Evolutionary conservation across 805 yeast genomes (phyloP), one percentile per base, ranked within the genome.

Genomic region (Ogataea henricii): DNA sequence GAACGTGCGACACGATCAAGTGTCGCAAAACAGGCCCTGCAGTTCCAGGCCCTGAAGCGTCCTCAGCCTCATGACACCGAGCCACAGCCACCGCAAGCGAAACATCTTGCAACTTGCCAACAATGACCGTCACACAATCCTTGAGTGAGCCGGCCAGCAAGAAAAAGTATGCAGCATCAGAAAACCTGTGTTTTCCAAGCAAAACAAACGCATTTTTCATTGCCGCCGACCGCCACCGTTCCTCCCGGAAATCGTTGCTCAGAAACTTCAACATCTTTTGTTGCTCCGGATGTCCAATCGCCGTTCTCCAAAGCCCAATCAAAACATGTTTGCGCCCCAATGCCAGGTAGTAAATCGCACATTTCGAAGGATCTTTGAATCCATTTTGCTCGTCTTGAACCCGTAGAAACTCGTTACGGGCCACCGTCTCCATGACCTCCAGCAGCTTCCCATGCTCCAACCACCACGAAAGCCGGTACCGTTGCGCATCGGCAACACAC

Each of bases 101-200:
- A 3, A 82, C 50, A 62, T 92, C 96, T 1, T 77, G 62, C 38
- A 89, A 65, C 60, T 90, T 85, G 41, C 74, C 79, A 32, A 85
- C 75, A 17, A 92, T 62, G 0, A 90, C 92, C 61, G 78, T 82
- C 23, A 86, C 86, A 49, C 90, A 82, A 68, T 94, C 98, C 46
- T 78, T 78, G 12, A 89, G 67, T 0, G 90, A 73, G 43, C 77
- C 90, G 0, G 87, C 96, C 10, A 92, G 72, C 29, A 92, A 66
- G 66, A 92, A 92, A 63, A 94, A 91, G 18, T 85, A 82, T 0
- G 97, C 97, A 0, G 97, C 96, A 65, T 90, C 95, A 63, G 78
- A 69, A 59, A 77, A 87, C 35, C 98, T 71, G 65, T 91, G 99
- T 59, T 89, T 89, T 52, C 97, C 88, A 54, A 94, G 65, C 36